phyloP scores from a whole-genome alignment of 345 rosid genomes.

The Camelina neglecta region DNA sequence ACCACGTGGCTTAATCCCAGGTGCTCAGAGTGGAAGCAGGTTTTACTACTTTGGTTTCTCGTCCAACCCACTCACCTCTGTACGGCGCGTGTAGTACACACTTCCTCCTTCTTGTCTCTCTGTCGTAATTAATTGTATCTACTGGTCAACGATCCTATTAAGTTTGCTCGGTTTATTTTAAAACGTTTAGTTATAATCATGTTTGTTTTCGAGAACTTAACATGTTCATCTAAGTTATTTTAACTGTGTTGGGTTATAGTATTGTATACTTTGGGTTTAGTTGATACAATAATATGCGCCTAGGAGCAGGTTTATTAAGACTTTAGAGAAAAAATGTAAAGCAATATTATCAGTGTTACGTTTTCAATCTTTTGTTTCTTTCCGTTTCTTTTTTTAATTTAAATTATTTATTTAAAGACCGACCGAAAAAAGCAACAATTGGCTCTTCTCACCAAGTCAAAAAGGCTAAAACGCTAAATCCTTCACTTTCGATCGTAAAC shows the following conservation, averaged over 20 bases:
- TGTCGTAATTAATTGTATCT: not conserved
- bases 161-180: not conserved
- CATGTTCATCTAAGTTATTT: not conserved
- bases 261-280: not conserved
- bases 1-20: conserved; percentile 41
- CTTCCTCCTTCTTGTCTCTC: not conserved
- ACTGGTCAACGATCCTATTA: conserved; percentile 14
- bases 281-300: not conserved
- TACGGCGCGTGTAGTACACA: conserved; percentile 29
- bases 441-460: conserved; percentile 56
- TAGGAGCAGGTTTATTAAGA: conserved; percentile 27
- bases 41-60: conserved; percentile 13
- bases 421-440: conserved; percentile 24
- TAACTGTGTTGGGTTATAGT: not conserved
- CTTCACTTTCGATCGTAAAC: conserved; percentile 35
- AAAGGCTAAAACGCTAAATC: conserved; percentile 34
- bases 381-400: not conserved
- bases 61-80: conserved; percentile 2
- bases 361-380: conserved; percentile 19
- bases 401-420: conserved; percentile 34
- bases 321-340: conserved; percentile 36
- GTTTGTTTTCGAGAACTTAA: not conserved
- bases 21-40: conserved; percentile 44
- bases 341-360: conserved; percentile 23
- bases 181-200: too few relatives aligned